These are phyloP conservation scores for Metschnikowia cerradonensis DNA, from an alignment of 805 yeast genomes.

Conservation along the genomic window DNA sequence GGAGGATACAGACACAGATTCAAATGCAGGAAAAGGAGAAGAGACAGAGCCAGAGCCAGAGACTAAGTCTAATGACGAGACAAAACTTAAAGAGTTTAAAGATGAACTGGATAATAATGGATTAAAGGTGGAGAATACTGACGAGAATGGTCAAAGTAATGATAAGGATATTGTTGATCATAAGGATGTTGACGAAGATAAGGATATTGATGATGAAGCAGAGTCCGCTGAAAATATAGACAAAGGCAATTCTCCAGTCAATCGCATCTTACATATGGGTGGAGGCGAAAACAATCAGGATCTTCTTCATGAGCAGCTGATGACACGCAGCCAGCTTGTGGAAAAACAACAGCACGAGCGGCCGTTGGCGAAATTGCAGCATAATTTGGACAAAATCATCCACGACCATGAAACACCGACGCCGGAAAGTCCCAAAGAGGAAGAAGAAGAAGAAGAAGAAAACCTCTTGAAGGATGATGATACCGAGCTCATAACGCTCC, in stretches of 20 bases:
- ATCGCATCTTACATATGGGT: slow-evolving; percentile 44
- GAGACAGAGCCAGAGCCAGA: slow-evolving; percentile 7
- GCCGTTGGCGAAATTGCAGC: slow-evolving; percentile 80
- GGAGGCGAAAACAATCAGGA: slow-evolving; percentile 49
- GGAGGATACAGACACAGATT: slow-evolving; percentile 6
- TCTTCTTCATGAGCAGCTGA: slow-evolving; percentile 52
- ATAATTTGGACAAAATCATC: slow-evolving; percentile 55
- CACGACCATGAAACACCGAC: slow-evolving; percentile 27
- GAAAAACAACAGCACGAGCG: slow-evolving; percentile 80
- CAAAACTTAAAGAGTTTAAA: not conserved
- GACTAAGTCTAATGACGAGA: not conserved
- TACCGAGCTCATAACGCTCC: slow-evolving; percentile 62
- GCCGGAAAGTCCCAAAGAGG: slow-evolving; percentile 22
- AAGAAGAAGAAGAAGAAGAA: slow-evolving; percentile 38
- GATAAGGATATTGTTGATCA: not conserved
- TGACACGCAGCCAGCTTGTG: slow-evolving; percentile 62
- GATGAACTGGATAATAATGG: not conserved
- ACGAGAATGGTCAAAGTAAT: too few species aligned
- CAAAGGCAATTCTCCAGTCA: slow-evolving; percentile 38
- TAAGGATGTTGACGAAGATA: not conserved
- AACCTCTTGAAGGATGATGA: slow-evolving; percentile 75
- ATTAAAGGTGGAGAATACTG: not conserved
- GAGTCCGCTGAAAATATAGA: not conserved
- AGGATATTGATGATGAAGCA: not conserved
- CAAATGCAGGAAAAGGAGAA: too few species aligned